Base-by-base conservation (phyloP, 2,329 filamentous ascomycete species). In the Pseudogymnoascus pannorum region DNA sequence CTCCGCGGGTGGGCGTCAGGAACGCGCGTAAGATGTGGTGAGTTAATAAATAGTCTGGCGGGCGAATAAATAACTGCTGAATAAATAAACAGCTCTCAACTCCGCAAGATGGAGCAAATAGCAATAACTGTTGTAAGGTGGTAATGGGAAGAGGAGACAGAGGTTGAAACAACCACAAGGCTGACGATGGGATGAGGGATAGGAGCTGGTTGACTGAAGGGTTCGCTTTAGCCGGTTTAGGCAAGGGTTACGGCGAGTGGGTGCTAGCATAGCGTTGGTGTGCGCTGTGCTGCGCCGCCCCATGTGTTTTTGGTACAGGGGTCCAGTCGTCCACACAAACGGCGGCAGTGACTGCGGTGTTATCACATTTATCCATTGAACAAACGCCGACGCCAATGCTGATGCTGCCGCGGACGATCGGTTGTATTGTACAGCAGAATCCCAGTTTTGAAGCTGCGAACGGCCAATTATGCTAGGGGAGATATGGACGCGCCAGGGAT, bases 161-260 rank as follows among this genome's bases (percentile, higher is more conserved):
- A 16, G 31, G 24, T 26, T 16, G 16, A 40, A 11, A 4, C 24
- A 51, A 12, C 44, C 14, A 33, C 24, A 51, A 51, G 44, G 44
- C 44, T 35, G 31, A 26, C 29, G 29, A 20, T 11, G 57, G 57
- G 26, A 38, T 35, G 36, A 38, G 57, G n/a, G 7, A 48, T 22
- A 40, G 57, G 31, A 58, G 57, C 31, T 38, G 22, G 29, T 22
- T 40, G 31, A 22, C 14, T 26, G 31, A 35, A 35, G 57, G 57
- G 57, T 58, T 58, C 57, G 57, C 31, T 58, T 38, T 40, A 51
- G 44, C 44, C 44, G 22, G 5, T 16, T 51, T 11, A 26, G 44
- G 44, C 44, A 51, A 16, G 44, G 44, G 29, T 16, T 9, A 5
- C 40, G 8, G 12, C 11, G 26, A n/a, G n/a, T n/a, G n/a, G n/a